phyloP scores from a whole-genome alignment of 352 stramenopile species.

The Nothophytophthora sp. region DNA sequence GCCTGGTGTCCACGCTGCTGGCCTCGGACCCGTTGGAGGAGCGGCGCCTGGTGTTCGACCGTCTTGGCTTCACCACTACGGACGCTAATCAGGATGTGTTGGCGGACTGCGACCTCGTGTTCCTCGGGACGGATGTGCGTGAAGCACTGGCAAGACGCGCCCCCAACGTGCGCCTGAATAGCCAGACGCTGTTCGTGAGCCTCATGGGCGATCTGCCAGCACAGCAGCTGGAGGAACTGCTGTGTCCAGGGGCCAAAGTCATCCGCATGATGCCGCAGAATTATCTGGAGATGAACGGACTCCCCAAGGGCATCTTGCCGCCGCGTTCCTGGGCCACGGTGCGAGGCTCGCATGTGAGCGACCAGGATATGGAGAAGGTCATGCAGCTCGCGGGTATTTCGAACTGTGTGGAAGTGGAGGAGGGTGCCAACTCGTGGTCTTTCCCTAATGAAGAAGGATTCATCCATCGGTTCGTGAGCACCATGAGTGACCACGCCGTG shows the following conservation, averaged over 20 bases:
- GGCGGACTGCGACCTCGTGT: slow-evolving; percentile 72
- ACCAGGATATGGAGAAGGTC: slow-evolving; percentile 58
- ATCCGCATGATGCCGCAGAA: slow-evolving; percentile 76
- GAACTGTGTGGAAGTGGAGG: slow-evolving; percentile 42
- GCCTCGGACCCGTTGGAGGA: slow-evolving; percentile 61
- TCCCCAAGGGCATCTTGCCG: slow-evolving; percentile 57
- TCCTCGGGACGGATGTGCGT: slow-evolving; percentile 57
- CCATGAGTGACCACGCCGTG: slow-evolving; percentile 35
- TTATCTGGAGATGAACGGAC: slow-evolving; percentile 52
- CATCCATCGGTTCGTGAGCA: slow-evolving; percentile 33
- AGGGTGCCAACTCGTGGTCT: slow-evolving; percentile 31
- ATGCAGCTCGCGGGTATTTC: slow-evolving; percentile 58
- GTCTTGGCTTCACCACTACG: slow-evolving; percentile 67
- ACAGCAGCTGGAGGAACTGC: slow-evolving; percentile 51
- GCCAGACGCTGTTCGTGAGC: slow-evolving; percentile 66
- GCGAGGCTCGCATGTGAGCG: slow-evolving; percentile 50
- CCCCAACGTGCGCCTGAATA: too few relatives aligned
- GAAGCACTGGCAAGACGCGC: slow-evolving; percentile 38
- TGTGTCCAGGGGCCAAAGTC: slow-evolving; percentile 66
- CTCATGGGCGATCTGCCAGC: slow-evolving; percentile 68
- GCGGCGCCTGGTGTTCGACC: slow-evolving; percentile 57
- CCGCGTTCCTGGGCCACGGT: slow-evolving; percentile 53
- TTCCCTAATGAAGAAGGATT: slow-evolving; percentile 23
- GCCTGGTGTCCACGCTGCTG: slow-evolving; percentile 67
- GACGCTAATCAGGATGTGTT: slow-evolving; percentile 57